Percentiles rank a stretch among this genome's conserved stretches.
phyloP scores from a whole-genome alignment of 2,329 filamentous ascomycete species.

The Ophiostoma ulmi region DNA sequence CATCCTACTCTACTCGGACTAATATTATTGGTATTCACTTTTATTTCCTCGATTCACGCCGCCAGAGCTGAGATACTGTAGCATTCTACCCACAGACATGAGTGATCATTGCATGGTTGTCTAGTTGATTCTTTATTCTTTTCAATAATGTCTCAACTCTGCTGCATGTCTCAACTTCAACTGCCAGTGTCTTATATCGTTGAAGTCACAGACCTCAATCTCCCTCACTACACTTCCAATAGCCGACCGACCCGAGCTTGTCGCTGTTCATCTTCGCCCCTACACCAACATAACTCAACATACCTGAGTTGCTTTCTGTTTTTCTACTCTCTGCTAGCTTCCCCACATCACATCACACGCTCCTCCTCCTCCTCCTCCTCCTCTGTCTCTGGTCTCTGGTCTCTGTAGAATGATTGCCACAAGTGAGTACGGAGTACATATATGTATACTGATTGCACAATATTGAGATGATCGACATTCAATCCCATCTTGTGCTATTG shows the following conservation, averaged over 20 bases:
- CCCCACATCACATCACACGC: constrained; percentile 7
- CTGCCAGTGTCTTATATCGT: too few species aligned
- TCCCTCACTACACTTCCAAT: not conserved
- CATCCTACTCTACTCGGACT: not conserved
- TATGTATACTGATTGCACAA: not conserved
- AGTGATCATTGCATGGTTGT: not conserved
- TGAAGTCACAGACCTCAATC: not conserved
- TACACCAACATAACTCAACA: not conserved
- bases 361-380: not conserved
- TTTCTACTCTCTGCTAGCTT: constrained; percentile 5
- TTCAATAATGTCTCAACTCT: not conserved
- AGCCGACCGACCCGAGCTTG: constrained; percentile 6
- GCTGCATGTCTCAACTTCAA: not conserved
- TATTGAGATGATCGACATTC: constrained; percentile 1
- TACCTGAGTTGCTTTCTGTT: not conserved
- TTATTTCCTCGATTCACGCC: not conserved
- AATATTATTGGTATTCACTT: not conserved
- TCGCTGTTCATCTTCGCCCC: not conserved
- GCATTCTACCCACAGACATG: constrained; percentile 4
- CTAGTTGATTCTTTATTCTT: not conserved
- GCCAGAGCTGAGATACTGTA: not conserved
- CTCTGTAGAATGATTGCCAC: not conserved
- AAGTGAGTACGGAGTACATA: not conserved
- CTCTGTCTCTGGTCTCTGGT: too few species aligned
- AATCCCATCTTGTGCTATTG: not conserved